Evolutionary conservation across 345 rosid genomes (phyloP).

Genomic region (Gossypium longicalyx): DNA sequence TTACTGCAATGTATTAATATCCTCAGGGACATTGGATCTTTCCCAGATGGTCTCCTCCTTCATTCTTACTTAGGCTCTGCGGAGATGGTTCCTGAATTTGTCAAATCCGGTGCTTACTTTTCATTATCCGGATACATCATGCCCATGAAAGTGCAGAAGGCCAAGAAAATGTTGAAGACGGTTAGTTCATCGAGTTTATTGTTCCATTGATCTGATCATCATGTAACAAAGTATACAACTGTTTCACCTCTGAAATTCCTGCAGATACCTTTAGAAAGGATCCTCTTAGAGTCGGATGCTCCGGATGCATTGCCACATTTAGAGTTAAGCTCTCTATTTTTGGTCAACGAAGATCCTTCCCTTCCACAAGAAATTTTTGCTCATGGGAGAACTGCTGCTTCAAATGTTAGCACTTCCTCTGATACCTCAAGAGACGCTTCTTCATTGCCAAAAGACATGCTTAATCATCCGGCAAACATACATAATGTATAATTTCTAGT

Average conservation of each 20-base stretch:
- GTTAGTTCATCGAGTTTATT: slow-evolving; percentile 36
- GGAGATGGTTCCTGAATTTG: slow-evolving; percentile 93
- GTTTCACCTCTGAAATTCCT: slow-evolving; percentile 25
- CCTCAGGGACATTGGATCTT: slow-evolving; percentile 67
- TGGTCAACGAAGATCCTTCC: slow-evolving; percentile 46
- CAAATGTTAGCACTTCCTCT: slow-evolving; percentile 12
- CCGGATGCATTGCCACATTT: slow-evolving; percentile 84
- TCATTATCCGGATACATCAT: slow-evolving; percentile 87
- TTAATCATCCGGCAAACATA: slow-evolving; percentile 90
- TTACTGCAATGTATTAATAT: slow-evolving; percentile 5
- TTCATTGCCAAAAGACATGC: slow-evolving; percentile 42
- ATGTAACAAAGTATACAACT: neutral
- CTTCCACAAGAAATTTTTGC: slow-evolving; percentile 29
- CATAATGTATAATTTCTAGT: slow-evolving; percentile 40
- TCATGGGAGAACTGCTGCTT: slow-evolving; percentile 24
- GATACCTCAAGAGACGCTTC: slow-evolving; percentile 32
- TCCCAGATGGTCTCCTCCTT: slow-evolving; percentile 79
- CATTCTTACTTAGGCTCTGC: slow-evolving; percentile 86
- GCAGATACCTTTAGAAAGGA: slow-evolving; percentile 75
- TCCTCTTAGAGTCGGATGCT: slow-evolving; percentile 85
- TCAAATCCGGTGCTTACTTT: slow-evolving; percentile 86
- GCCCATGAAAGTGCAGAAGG: slow-evolving; percentile 71
- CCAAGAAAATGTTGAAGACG: slow-evolving; percentile 64
- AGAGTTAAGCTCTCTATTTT: slow-evolving; percentile 36
- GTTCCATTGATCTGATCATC: neutral